Evolutionary conservation across 2,329 filamentous ascomycete genomes (phyloP).

Genomic region (Diaporthe sp.): DNA sequence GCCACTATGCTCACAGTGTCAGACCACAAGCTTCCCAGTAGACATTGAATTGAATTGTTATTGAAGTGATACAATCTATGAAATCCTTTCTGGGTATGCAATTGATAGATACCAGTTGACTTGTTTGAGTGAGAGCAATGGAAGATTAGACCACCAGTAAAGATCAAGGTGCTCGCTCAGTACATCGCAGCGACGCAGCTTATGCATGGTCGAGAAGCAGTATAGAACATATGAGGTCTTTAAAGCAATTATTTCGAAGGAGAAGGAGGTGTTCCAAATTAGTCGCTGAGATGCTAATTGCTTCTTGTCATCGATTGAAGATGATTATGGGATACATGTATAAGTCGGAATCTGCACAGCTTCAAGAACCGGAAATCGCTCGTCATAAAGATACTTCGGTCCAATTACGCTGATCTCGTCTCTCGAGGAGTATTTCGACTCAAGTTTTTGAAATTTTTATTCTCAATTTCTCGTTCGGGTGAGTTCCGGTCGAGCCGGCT

Average conservation of each 20-base stretch:
- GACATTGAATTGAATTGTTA: too few species aligned
- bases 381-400: background rate
- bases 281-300: background rate
- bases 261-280: background rate
- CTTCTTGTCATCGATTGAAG: background rate
- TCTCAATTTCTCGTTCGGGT: background rate
- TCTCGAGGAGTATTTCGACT: background rate
- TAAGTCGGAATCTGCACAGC: background rate
- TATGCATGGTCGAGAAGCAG: constrained; percentile 68
- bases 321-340: background rate
- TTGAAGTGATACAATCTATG: too few species aligned
- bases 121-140: constrained; percentile 48
- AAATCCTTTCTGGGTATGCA: too few species aligned
- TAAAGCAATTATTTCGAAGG: constrained; percentile 59
- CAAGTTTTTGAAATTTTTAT: fast-evolving
- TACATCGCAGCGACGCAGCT: constrained; percentile 4
- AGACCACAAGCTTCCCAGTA: too few species aligned
- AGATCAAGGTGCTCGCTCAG: too few species aligned
- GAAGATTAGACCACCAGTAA: too few species aligned
- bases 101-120: too few species aligned
- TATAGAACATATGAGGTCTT: constrained; percentile 62
- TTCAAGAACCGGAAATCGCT: background rate
- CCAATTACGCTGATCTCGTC: background rate
- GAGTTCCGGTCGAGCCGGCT: background rate
- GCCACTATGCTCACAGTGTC: too few species aligned